A percentile compares a stretch with the other conserved stretches of the same genome.
phyloP scores from a whole-genome alignment of 1,139 yeast species.

The Suhomyces panamericanus region DNA sequence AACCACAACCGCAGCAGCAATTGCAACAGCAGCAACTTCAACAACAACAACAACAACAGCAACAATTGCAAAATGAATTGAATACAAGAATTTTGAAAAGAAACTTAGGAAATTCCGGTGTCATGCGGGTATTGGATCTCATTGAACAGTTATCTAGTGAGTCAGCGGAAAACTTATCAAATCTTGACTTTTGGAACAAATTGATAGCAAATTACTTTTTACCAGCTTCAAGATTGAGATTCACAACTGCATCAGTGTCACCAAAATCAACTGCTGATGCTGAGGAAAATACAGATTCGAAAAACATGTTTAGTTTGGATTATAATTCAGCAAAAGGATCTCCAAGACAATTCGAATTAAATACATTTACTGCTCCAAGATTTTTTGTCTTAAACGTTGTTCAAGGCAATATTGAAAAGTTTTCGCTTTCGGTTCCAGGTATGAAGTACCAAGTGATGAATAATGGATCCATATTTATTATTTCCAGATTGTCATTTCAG shows the following conservation, averaged over 20 bases:
- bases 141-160: conserved; percentile 42
- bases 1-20: conserved; percentile 2
- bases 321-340: conserved; percentile 12
- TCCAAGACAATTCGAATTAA: conserved; percentile 61
- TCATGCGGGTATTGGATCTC: conserved; percentile 39
- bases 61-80: conserved; percentile 34
- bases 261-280: conserved; percentile 2
- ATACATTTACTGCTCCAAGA: conserved; percentile 65
- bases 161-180: conserved; percentile 28
- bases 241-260: conserved; percentile 23
- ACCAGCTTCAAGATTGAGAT: conserved; percentile 31
- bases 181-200: conserved; percentile 41
- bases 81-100: conserved; percentile 41
- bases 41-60: conserved; percentile 13
- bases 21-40: conserved; percentile 4
- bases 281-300: conserved; percentile 9
- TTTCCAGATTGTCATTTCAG: conserved; percentile 55
- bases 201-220: conserved; percentile 37
- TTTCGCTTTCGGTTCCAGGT: conserved; percentile 62
- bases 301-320: conserved; percentile 12
- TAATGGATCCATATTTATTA: conserved; percentile 63
- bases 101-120: conserved; percentile 49
- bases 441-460: conserved; percentile 66
- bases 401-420: conserved; percentile 51
- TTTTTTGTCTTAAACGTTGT: conserved; percentile 56